A percentile compares a stretch with the other conserved stretches of the same genome.
Conservation (phyloP, 495 filamentous ascomycete species). For the Glutinoglossum americanum region DNA sequence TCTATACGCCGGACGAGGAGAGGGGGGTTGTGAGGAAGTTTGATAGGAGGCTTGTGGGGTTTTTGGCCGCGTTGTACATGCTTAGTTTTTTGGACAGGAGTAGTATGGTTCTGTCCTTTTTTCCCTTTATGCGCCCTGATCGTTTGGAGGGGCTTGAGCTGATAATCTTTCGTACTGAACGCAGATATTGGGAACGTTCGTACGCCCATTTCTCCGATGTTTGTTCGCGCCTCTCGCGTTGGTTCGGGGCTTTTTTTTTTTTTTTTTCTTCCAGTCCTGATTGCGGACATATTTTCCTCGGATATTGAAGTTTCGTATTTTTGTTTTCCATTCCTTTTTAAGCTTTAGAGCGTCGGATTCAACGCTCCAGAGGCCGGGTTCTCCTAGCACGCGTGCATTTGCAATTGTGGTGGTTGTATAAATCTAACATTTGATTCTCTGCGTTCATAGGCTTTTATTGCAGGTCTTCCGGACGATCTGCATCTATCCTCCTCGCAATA, state of each 20-base stretch:
- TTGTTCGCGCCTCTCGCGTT: too few relatives aligned
- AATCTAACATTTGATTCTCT: background rate
- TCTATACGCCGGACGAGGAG: conserved; percentile 46
- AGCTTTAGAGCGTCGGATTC: too few relatives aligned
- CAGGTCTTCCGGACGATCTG: conserved; percentile 47
- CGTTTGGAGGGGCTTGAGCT: too few relatives aligned
- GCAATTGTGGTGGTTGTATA: background rate
- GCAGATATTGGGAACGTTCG: conserved; percentile 37
- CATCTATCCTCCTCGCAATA: conserved; percentile 31
- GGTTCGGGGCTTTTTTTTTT: too few relatives aligned
- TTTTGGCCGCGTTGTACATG: conserved; percentile 33
- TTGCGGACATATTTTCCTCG: too few relatives aligned
- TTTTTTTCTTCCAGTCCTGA: too few relatives aligned
- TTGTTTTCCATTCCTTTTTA: too few relatives aligned
- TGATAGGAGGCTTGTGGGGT: conserved; percentile 28
- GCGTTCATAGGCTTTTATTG: conserved; percentile 35
- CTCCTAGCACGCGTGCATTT: background rate
- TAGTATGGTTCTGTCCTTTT: conserved; percentile 58
- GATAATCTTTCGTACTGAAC: background rate
- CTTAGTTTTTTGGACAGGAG: conserved; percentile 55
- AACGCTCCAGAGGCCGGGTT: background rate
- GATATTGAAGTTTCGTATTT: too few relatives aligned
- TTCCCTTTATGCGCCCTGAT: too few relatives aligned
- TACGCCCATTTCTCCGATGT: too few relatives aligned
- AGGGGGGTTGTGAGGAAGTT: conserved; percentile 35